Percentiles rank a stretch among this genome's conserved stretches.
These are phyloP conservation scores for Pichia phayaonensis DNA, from an alignment of 805 yeast species.

Conservation along the genomic window DNA sequence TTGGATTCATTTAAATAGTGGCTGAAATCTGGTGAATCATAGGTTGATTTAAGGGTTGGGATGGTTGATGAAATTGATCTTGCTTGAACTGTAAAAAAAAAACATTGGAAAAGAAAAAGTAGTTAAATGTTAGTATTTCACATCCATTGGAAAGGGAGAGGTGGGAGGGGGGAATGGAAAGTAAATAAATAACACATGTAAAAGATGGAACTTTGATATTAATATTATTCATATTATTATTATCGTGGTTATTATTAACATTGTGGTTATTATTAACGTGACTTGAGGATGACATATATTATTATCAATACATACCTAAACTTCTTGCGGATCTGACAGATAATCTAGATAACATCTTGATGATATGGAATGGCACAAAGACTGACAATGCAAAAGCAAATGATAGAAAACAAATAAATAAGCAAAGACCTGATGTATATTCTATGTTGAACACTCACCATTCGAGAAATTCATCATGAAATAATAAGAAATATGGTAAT, in stretches of 20 bases:
- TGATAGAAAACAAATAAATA: neutral
- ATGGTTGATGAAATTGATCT: conserved; percentile 48
- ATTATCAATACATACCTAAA: conserved; percentile 23
- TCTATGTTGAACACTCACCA: neutral
- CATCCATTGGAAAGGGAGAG: no score
- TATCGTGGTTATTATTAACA: no score
- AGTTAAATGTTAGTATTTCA: conserved; percentile 10
- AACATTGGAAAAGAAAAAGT: neutral
- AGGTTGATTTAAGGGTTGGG: conserved; percentile 56
- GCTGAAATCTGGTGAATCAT: conserved; percentile 87
- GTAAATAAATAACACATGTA: no score
- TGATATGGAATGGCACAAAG: neutral
- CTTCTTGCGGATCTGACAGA: conserved; percentile 24
- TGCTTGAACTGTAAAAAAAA: conserved; percentile 18
- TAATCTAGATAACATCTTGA: conserved; percentile 26
- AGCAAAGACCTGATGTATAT: neutral
- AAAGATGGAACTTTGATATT: no score
- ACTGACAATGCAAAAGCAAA: neutral
- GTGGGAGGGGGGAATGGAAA: neutral
- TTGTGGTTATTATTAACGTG: no score
- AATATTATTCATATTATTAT: no score
- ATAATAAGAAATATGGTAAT: neutral
- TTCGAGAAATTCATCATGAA: neutral
- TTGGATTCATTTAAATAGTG: conserved; percentile 66
- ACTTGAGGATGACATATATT: no score